phyloP scores from a whole-genome alignment of 345 rosid species.

The Pugionium cornutum region DNA sequence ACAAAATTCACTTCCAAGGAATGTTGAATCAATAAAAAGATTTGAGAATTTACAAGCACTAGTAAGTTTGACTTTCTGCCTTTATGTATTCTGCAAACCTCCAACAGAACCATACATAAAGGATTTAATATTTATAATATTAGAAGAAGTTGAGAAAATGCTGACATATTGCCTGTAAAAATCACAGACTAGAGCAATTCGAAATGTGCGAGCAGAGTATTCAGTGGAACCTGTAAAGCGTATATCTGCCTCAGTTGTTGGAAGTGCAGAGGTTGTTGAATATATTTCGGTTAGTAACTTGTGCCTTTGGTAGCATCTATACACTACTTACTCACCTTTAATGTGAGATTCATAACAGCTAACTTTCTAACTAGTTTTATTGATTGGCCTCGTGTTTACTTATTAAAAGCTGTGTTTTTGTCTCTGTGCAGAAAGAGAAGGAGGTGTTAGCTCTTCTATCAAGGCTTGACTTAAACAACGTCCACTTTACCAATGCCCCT shows the following conservation, averaged over 20 bases:
- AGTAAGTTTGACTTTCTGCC: constrained; percentile 51
- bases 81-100: constrained; percentile 10
- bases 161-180: constrained; percentile 23
- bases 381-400: constrained; percentile 1
- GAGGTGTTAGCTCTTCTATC: constrained; percentile 84
- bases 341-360: neutral
- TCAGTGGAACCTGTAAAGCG: constrained; percentile 94
- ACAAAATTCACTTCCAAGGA: constrained; percentile 69
- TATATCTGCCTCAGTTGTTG: constrained; percentile 91
- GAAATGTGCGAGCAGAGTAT: constrained; percentile 96
- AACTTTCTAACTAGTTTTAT: neutral
- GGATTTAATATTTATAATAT: neutral
- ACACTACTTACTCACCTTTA: neutral
- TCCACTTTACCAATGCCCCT: constrained; percentile 64
- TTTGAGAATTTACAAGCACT: constrained; percentile 88
- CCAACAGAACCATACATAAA: constrained; percentile 8
- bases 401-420: constrained; percentile 8
- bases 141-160: constrained; percentile 10
- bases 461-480: constrained; percentile 66
- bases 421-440: constrained; percentile 71
- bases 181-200: constrained; percentile 78
- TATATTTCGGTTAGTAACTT: constrained; percentile 74
- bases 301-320: neutral
- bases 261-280: constrained; percentile 72
- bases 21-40: constrained; percentile 55